Evolutionary conservation across 148 eudicot genomes (phyloP), one percentile per base, ranked within the genome.

Genomic region (Talinum fruticosum): DNA sequence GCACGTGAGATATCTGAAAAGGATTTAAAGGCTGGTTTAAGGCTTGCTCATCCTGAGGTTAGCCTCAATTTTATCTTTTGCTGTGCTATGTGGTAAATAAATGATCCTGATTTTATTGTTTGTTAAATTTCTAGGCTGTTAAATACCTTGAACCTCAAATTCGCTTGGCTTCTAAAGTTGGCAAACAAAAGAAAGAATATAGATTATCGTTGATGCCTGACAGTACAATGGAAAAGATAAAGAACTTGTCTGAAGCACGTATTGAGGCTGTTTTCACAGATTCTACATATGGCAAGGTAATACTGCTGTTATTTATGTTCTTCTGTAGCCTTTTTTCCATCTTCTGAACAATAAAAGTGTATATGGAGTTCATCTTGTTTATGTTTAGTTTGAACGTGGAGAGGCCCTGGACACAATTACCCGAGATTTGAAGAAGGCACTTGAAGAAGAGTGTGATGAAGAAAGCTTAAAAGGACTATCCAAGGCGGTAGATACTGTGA

Each of bases 31-130:
- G 89, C 88, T 86, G 97, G 92, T 44, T 71, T 96, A 71, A 93
- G 90, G 87, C 86, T 96, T 82, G 99, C 99, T 78, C 99, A 93
- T 87, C 87, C 95, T 72, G 97, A 93, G 92, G 99, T 90, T 53
- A 81, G 83, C 78, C 49, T 77, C 38, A 66, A 36, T 69, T 76
- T 24, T 51, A 14, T 34, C 64, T 45, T 68, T 33, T 82, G 71
- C 69, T 8, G 33, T 10, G 68, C n/a, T 65, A 14, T 41, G 47
- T 41, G 47, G 70, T 16, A 33, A 65, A 45, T 57, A 75, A 14
- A 64, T 21, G 34, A 37, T 69, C 5, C 33, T 79, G 33, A 37
- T 69, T 73, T 45, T 38, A 54, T 51, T 36, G 33, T 15, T 78
- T 65, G 73, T n/a, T 80, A 76, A 28, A 75, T 67, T 82, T 77